These are phyloP conservation scores for Ambrosia artemisiifolia DNA, from an alignment of 129 eudicot genomes.

Conservation along the genomic window DNA sequence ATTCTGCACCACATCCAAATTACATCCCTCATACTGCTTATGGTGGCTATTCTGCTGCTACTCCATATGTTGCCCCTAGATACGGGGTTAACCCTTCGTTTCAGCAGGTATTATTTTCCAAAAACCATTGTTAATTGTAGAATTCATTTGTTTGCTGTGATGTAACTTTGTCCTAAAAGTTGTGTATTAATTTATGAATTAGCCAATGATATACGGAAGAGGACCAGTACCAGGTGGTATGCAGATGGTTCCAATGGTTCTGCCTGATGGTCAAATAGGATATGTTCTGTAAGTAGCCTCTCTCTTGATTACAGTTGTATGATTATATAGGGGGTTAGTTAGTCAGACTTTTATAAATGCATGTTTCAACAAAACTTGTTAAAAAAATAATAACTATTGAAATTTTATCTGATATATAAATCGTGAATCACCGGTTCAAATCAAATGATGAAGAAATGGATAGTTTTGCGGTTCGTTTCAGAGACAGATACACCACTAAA, in stretches of 20 bases:
- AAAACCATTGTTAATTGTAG: not conserved
- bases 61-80: slow-evolving; percentile 67
- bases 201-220: slow-evolving; percentile 98
- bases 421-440: too few species aligned
- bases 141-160: not conserved
- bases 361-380: not conserved
- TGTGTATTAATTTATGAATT: slow-evolving; percentile 22
- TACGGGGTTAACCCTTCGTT: slow-evolving; percentile 69
- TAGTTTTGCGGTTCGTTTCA: too few species aligned
- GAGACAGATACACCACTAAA: too few species aligned
- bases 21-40: slow-evolving; percentile 73
- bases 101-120: slow-evolving; percentile 64
- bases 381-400: not conserved
- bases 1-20: slow-evolving; percentile 60
- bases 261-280: slow-evolving; percentile 98
- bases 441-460: too few species aligned
- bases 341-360: not conserved
- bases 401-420: not conserved
- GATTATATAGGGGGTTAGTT: not conserved
- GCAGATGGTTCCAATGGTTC: slow-evolving; percentile 99
- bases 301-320: not conserved
- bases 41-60: slow-evolving; percentile 62
- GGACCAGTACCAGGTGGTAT: slow-evolving; percentile 97
- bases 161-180: not conserved
- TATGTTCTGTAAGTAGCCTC: slow-evolving; percentile 90